Evolutionary conservation across 2,329 filamentous ascomycete genomes (phyloP), one percentile per base, ranked within the genome.

Genomic region (Gliomastix tumulicola): DNA sequence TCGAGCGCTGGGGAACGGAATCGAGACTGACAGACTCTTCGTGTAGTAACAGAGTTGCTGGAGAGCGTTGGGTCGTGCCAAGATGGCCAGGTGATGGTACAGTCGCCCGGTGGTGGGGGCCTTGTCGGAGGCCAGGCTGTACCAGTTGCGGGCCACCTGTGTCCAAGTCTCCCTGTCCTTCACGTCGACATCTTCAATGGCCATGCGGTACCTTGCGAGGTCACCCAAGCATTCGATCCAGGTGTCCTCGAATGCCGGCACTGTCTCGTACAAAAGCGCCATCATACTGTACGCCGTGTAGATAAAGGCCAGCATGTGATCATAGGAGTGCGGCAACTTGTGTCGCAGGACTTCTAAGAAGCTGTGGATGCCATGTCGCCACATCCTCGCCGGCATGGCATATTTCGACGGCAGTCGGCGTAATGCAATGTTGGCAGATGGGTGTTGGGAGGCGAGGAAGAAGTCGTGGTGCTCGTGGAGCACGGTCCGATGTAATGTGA

Each of bases 211-310:
- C 17, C 89, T 69, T 0, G 82, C 84, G 0, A 96, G 60, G 51
- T 97, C 89, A 0, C 89, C 90, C 0, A 97, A 63, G 36, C 88
- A 96, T 46, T 96, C 90, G 8, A 94, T 86, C 90, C 90, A 97
- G 0, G 86, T 95, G 39, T 92, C 84, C 36, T 84, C 76, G 45
- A 94, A 96, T 0, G 74, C 70, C 0, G 85, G 80, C 0, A 95
- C 86, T 0, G 85, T 94, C 49, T 96, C 89, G 41, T 88, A 84
- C 0, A 96, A 59, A 0, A 96, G 59, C 0, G 85, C 84, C 74
- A 96, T 87, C 78, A 94, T 94, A 3, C 83, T 84, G 45, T 96
- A 97, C 0, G 88, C 82, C 12, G 90, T 60, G 43, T 94, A 94
- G 1, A 97, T 88, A 38, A 95, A 97, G 0, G 81, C 79, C 0